Conservation (phyloP, 768 basidiomycete species). For the Tylopilus vinaceipallidus region DNA sequence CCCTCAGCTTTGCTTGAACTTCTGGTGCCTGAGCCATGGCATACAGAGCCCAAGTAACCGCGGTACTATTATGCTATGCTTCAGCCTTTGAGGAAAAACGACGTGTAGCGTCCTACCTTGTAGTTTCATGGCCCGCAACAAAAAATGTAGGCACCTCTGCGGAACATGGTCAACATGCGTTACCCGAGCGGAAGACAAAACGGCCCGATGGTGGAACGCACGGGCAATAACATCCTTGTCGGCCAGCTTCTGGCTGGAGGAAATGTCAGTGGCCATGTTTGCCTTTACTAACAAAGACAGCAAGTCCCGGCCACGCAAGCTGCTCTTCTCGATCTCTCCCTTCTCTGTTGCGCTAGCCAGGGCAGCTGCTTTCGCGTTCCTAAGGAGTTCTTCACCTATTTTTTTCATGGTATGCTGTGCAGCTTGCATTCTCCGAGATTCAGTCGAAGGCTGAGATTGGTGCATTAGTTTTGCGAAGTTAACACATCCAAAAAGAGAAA, state of each 20-base stretch:
- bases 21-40: constrained; percentile 47
- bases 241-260: constrained; percentile 50
- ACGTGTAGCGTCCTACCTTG: constrained; percentile 34
- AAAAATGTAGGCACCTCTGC: constrained; percentile 62
- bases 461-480: no score
- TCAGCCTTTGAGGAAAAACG: neutral
- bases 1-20: constrained; percentile 54
- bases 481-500: no score
- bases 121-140: constrained; percentile 59
- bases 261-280: constrained; percentile 60
- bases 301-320: constrained; percentile 45
- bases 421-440: neutral
- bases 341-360: constrained; percentile 15
- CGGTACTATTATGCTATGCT: constrained; percentile 25
- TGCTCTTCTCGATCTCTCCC: constrained; percentile 32
- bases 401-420: constrained; percentile 41
- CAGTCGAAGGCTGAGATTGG: neutral
- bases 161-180: neutral
- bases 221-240: constrained; percentile 59
- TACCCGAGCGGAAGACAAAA: no score
- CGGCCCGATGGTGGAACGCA: constrained; percentile 32
- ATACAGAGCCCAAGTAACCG: constrained; percentile 57
- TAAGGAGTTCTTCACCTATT: constrained; percentile 30
- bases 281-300: constrained; percentile 43
- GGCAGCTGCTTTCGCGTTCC: constrained; percentile 23